Base-by-base conservation (phyloP, 768 basidiomycete genomes). In the Pluteus cervinus region DNA sequence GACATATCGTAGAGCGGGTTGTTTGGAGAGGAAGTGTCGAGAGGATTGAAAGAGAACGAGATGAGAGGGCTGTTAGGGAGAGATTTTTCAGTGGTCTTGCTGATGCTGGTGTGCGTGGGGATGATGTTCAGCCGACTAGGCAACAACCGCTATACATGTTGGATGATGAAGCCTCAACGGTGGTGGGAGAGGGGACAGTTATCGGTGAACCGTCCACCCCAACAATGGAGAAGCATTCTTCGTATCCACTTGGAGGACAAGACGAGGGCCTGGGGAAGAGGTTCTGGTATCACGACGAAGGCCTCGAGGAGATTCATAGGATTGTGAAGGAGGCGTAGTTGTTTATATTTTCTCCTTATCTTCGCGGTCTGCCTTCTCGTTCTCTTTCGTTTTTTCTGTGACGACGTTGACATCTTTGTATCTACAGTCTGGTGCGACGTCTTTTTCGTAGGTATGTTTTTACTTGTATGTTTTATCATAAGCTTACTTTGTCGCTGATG, bases 271-370 rank as follows among this genome's bases (percentile, higher is more conserved):
- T 32, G 25, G 55, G 53, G 22, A 58, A 62, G 50, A 55, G 52
- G 4, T 87, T 86, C 51, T 87, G 86, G 85, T 65, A 67, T 23
- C 68, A 70, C 35, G 85, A 88, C 50, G 84, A 87, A 44, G 86
- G 85, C 3, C 42, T 79, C 35, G 77, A 81, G 34, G 85, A 88
- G 61, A 84, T 87, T 47, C 66, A 62, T 39, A 73, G 76, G 50
- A 65, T 72, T 4, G 68, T 70, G 40, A 87, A 87, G 57, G 79
- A 82, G 43, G 71, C 57, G 7, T 77, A 42, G 49, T 33, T 10
- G 24, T n/a, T n/a, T n/a, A n/a, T n/a, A n/a, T n/a, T n/a, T n/a
- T n/a, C n/a, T n/a, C n/a, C n/a, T n/a, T n/a, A n/a, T n/a, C n/a
- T n/a, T n/a, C n/a, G n/a, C n/a, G n/a, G n/a, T n/a, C n/a, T n/a